These are phyloP conservation scores for Diaporthe capsici DNA, from an alignment of 2,329 filamentous ascomycete species.

Conservation along the genomic window DNA sequence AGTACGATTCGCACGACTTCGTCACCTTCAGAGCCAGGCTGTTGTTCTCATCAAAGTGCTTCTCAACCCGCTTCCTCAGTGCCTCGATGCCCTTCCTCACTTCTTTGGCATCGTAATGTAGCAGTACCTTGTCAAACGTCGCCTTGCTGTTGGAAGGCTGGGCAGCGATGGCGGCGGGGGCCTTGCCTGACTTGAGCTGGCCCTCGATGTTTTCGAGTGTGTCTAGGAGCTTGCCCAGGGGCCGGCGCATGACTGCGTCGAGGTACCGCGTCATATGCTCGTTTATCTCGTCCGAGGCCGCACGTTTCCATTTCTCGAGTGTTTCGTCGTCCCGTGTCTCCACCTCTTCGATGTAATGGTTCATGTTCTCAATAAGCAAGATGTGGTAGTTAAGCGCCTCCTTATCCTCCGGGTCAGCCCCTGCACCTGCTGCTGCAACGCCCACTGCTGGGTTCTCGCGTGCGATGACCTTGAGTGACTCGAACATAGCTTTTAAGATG, in stretches of 20 bases:
- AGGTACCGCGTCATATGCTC: constrained; percentile 93
- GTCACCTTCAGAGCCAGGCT: constrained; percentile 71
- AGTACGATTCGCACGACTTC: constrained; percentile 73
- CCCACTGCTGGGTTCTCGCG: constrained; percentile 72
- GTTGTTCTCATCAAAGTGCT: constrained; percentile 90
- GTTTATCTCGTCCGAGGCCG: constrained; percentile 81
- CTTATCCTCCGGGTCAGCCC: constrained; percentile 84
- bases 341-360: constrained; percentile 94
- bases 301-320: constrained; percentile 85
- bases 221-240: constrained; percentile 90
- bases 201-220: constrained; percentile 92
- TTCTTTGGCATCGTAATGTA: constrained; percentile 85
- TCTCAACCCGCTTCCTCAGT: constrained; percentile 92
- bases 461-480: constrained; percentile 95
- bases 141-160: constrained; percentile 87
- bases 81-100: constrained; percentile 91
- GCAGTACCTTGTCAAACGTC: constrained; percentile 88
- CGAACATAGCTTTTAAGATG: constrained; percentile 96
- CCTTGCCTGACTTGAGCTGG: constrained; percentile 72
- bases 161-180: constrained; percentile 75
- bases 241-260: constrained; percentile 87
- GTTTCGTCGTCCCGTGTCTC: constrained; percentile 81
- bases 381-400: constrained; percentile 98
- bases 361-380: constrained; percentile 98
- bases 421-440: constrained; percentile 49